A percentile compares a stretch with the other conserved stretches of the same genome.
Conservation (phyloP, 2,329 filamentous ascomycete genomes). For the Rhinocladiella similis region DNA sequence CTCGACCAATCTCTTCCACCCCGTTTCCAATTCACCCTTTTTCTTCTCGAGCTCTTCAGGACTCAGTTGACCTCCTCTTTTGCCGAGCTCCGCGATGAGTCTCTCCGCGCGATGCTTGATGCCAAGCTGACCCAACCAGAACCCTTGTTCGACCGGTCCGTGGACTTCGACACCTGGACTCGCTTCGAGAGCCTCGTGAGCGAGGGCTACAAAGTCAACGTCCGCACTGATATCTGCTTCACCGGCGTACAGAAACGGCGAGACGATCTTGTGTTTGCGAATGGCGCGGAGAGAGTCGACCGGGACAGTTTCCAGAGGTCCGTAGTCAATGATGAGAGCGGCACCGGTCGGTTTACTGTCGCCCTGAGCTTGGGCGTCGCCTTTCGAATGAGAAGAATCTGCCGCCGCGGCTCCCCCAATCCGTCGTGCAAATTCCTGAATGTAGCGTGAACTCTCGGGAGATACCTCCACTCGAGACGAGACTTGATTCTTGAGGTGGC, state of each 20-base stretch:
- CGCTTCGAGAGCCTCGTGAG: constrained; percentile 74
- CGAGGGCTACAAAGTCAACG: constrained; percentile 86
- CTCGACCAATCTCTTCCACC: constrained; percentile 83
- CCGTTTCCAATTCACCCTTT: constrained; percentile 64
- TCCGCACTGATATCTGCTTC: constrained; percentile 87
- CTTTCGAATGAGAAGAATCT: constrained; percentile 14
- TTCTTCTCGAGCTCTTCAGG: constrained; percentile 53
- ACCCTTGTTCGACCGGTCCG: constrained; percentile 82
- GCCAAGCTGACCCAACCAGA: constrained; percentile 78
- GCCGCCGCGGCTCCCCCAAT: constrained; percentile 64
- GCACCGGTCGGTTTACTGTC: constrained; percentile 70
- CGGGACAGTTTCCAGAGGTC: constrained; percentile 74
- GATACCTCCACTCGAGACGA: constrained; percentile 83
- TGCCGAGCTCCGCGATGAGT: constrained; percentile 54
- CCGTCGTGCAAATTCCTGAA: constrained; percentile 75
- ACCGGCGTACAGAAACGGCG: constrained; percentile 76
- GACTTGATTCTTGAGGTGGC: constrained; percentile 65
- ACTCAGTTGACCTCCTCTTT: constrained; percentile 20
- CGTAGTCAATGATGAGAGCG: constrained; percentile 95
- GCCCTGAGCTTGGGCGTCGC: constrained; percentile 46
- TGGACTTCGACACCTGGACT: constrained; percentile 85
- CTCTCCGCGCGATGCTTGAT: constrained; percentile 74
- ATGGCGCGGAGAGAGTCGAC: constrained; percentile 91
- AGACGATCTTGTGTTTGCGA: constrained; percentile 71
- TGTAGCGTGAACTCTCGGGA: constrained; percentile 80